Evolutionary conservation across 148 eudicot species (phyloP).

Genomic region (Rhododendron simsii): DNA sequence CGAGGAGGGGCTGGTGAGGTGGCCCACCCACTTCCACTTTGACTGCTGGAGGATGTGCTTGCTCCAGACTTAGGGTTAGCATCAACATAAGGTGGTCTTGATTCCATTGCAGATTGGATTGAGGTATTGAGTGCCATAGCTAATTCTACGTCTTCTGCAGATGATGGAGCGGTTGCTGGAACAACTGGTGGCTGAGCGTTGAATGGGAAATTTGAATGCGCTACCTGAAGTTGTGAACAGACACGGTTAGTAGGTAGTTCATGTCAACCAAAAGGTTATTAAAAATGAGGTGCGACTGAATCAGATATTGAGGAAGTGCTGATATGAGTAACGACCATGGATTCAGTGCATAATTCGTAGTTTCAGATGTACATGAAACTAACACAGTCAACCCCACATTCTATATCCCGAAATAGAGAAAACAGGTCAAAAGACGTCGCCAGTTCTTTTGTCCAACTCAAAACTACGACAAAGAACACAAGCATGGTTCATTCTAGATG

Average conservation of each 20-base stretch:
- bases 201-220: slow-evolving; percentile 67
- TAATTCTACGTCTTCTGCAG: slow-evolving; percentile 54
- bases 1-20: slow-evolving; percentile 11
- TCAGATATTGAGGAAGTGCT: not conserved
- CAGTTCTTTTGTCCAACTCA: not conserved
- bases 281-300: not conserved
- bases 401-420: not conserved
- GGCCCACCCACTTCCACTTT: not conserved
- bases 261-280: not conserved
- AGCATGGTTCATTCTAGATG: not conserved
- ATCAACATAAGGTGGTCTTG: slow-evolving; percentile 29
- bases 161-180: slow-evolving; percentile 26
- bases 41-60: slow-evolving; percentile 28
- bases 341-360: not conserved
- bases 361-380: not conserved
- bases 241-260: not conserved
- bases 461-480: not conserved
- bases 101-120: slow-evolving; percentile 48
- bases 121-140: slow-evolving; percentile 80
- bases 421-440: not conserved
- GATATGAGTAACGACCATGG: not conserved
- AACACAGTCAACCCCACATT: not conserved
- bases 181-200: slow-evolving; percentile 30
- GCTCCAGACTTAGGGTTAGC: slow-evolving; percentile 21
- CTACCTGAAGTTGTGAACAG: slow-evolving; percentile 38